Conservation (phyloP, 768 basidiomycete species). For the Pulveroboletus sp. region DNA sequence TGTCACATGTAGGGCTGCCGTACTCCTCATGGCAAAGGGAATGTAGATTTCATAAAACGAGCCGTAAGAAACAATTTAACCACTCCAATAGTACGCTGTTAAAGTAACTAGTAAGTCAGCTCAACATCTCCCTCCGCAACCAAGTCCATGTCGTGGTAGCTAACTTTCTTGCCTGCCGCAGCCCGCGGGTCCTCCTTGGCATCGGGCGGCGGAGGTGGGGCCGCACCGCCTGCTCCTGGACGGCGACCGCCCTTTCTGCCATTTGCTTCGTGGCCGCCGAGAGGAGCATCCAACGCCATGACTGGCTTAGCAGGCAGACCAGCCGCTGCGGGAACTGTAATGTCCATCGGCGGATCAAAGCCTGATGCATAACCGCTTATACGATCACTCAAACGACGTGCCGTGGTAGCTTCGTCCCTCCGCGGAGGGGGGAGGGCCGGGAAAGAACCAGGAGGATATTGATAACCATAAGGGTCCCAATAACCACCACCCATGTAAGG, state of each 20-base stretch:
- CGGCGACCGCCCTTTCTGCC: constrained; percentile 37
- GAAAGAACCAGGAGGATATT: constrained; percentile 38
- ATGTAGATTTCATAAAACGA: constrained; percentile 30
- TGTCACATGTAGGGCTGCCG: constrained; percentile 25
- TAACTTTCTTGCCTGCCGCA: constrained; percentile 82
- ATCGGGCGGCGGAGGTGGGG: constrained; percentile 80
- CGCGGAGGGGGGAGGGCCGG: constrained; percentile 40
- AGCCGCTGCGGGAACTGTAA: constrained; percentile 57
- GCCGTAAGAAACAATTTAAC: constrained; percentile 14
- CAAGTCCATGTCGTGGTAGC: constrained; percentile 95
- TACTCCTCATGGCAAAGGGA: constrained; percentile 25
- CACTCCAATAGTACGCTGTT: constrained; percentile 23
- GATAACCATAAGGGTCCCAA: constrained; percentile 47
- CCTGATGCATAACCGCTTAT: constrained; percentile 73
- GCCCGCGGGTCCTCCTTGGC: constrained; percentile 92
- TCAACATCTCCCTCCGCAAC: constrained; percentile 81
- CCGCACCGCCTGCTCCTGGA: constrained; percentile 43
- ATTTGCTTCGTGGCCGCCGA: constrained; percentile 34
- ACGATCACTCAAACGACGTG: constrained; percentile 72
- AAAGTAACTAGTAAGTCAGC: constrained; percentile 38
- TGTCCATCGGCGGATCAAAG: constrained; percentile 38
- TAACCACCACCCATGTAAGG: constrained; percentile 39
- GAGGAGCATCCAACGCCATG: constrained; percentile 52
- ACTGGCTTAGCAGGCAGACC: constrained; percentile 81
- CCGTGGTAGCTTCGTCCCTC: constrained; percentile 57